These are phyloP conservation scores for Mercurialis annua DNA, from an alignment of 345 rosid species.

Conservation along the genomic window DNA sequence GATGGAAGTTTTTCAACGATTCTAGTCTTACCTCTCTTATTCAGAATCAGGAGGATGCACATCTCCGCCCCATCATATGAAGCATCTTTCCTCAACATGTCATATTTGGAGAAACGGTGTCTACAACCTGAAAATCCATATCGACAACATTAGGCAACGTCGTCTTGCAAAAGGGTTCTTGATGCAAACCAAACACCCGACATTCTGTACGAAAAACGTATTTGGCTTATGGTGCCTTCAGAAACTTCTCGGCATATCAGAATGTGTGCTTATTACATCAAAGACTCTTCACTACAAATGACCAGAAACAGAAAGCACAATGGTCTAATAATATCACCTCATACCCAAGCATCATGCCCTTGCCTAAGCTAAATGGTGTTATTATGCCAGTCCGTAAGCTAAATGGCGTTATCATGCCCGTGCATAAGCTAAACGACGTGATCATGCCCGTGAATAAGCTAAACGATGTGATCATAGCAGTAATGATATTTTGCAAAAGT, in stretches of 20 bases:
- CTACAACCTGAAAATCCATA: constrained; percentile 29
- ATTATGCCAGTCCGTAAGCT: too few relatives aligned
- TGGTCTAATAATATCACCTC: too few relatives aligned
- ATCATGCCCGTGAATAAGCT: not conserved
- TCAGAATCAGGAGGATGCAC: constrained; percentile 12
- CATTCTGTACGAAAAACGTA: not conserved
- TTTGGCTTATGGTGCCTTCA: not conserved
- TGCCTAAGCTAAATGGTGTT: not conserved
- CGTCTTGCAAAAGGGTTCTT: not conserved
- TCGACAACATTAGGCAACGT: not conserved
- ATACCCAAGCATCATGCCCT: not conserved
- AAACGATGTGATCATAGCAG: too few relatives aligned
- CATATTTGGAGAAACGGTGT: constrained; percentile 35
- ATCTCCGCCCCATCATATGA: constrained; percentile 11
- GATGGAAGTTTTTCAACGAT: constrained; percentile 15
- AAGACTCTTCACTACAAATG: not conserved
- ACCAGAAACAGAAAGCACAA: too few relatives aligned
- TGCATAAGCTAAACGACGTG: not conserved
- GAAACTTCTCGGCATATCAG: not conserved
- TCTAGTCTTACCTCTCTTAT: constrained; percentile 12
- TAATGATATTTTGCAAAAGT: not conserved
- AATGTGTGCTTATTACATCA: not conserved
- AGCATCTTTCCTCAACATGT: constrained; percentile 40
- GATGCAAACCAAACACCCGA: not conserved
- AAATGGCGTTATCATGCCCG: not conserved